Evolutionary conservation across 108 stramenopile species (phyloP).

Genomic region (Fragilaria crotonensis): DNA sequence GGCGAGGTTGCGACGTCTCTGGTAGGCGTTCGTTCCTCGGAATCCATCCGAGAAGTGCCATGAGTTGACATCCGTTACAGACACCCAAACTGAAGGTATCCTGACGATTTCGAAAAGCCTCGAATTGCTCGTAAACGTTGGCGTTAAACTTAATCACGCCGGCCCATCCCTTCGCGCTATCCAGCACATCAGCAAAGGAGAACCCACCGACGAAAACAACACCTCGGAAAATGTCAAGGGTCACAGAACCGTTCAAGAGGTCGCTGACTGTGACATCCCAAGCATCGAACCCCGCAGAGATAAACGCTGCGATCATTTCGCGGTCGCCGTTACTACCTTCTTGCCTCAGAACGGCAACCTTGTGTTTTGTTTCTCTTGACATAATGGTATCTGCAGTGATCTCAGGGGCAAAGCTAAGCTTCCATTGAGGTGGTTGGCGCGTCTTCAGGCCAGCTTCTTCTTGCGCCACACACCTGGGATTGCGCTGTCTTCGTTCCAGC

Average conservation of each 20-base stretch:
- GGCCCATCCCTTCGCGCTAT: constrained; percentile 99
- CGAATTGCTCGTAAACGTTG: constrained; percentile 86
- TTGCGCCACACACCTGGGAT: constrained; percentile 87
- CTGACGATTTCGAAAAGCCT: constrained; percentile 82
- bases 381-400: constrained; percentile 62
- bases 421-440: constrained; percentile 80
- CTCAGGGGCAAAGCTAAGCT: constrained; percentile 69
- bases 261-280: constrained; percentile 96
- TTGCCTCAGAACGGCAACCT: constrained; percentile 94
- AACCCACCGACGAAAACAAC: constrained; percentile 98
- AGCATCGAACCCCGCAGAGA: constrained; percentile 92
- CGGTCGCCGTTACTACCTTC: constrained; percentile 99
- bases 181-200: constrained; percentile 96
- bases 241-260: constrained; percentile 65
- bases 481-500: constrained; percentile 91
- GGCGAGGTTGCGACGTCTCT: constrained; percentile 87
- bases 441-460: constrained; percentile 83
- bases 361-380: constrained; percentile 65
- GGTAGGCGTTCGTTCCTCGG: constrained; percentile 66
- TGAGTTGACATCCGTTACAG: constrained; percentile 99
- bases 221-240: constrained; percentile 86
- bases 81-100: constrained; percentile 98
- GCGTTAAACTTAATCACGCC: constrained; percentile 97
- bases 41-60: constrained; percentile 98
- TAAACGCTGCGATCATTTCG: constrained; percentile 96